Evolutionary conservation across 2,329 filamentous ascomycete species (phyloP).

Genomic region (Alternaria panax): DNA sequence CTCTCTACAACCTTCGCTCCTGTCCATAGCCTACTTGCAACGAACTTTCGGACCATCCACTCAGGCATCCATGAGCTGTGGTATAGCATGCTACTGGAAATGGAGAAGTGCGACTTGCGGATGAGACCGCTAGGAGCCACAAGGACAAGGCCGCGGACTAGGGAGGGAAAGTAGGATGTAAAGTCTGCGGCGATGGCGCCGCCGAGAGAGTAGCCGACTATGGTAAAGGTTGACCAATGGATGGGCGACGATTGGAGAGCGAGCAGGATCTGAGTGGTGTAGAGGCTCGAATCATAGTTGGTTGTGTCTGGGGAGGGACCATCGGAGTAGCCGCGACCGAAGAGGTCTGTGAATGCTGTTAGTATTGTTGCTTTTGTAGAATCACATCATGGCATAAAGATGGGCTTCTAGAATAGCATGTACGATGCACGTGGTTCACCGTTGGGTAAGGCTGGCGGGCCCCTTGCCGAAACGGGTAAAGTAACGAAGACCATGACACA

Average conservation of each 20-base stretch:
- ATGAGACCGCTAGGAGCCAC: constrained; percentile 83
- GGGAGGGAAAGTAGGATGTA: constrained; percentile 70
- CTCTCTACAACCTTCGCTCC: constrained; percentile 37
- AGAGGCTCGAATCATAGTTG: constrained; percentile 76
- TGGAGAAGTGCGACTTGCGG: constrained; percentile 67
- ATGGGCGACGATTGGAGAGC: constrained; percentile 74
- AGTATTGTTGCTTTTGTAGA: constrained; percentile 2
- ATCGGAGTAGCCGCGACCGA: constrained; percentile 80
- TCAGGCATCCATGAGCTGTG: constrained; percentile 67
- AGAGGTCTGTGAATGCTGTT: constrained; percentile 62
- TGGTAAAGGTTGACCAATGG: constrained; percentile 63
- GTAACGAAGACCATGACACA: constrained; percentile 2
- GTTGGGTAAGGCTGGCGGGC: constrained; percentile 16
- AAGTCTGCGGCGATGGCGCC: constrained; percentile 77
- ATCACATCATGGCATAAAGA: not conserved
- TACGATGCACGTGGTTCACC: constrained; percentile 15
- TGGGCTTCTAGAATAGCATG: not conserved
- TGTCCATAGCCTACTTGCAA: constrained; percentile 41
- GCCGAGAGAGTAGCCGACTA: constrained; percentile 82
- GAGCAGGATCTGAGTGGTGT: constrained; percentile 74
- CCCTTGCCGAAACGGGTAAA: constrained; percentile 13
- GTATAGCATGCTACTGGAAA: constrained; percentile 70
- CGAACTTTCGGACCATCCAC: constrained; percentile 59
- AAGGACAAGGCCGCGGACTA: constrained; percentile 75
- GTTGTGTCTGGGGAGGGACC: constrained; percentile 65